Conservation (phyloP, 2,329 filamentous ascomycete species). For the Rhynchosporium graminicola region DNA sequence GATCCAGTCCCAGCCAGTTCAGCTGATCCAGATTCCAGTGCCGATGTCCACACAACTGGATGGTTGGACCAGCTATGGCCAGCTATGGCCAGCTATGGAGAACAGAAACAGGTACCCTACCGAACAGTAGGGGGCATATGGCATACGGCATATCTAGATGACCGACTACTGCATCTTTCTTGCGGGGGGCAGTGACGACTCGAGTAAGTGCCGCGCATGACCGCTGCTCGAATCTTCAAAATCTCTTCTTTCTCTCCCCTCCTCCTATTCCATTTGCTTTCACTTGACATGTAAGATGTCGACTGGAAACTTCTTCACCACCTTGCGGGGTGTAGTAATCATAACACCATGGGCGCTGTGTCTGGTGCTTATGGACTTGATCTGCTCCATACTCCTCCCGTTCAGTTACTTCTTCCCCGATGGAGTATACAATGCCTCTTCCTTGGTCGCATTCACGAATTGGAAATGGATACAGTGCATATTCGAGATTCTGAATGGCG, state of each 20-base stretch:
- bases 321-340: slow-evolving; percentile 48
- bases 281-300: slow-evolving; percentile 18
- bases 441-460: slow-evolving; percentile 53
- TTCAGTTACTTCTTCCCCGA: slow-evolving; percentile 51
- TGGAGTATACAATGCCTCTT: slow-evolving; percentile 55
- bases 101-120: no score
- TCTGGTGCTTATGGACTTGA: slow-evolving; percentile 53
- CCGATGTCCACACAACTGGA: no score
- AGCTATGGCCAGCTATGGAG: no score
- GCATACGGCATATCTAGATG: background rate
- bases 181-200: background rate
- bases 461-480: slow-evolving; percentile 60
- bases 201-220: slow-evolving; percentile 1
- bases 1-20: no score
- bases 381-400: slow-evolving; percentile 51
- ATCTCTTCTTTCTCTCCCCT: background rate
- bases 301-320: slow-evolving; percentile 36
- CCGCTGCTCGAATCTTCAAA: slow-evolving; percentile 1
- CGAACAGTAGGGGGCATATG: no score
- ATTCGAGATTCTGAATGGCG: slow-evolving; percentile 56
- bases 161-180: background rate
- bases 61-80: no score
- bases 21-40: no score
- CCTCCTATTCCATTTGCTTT: background rate
- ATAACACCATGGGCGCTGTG: slow-evolving; percentile 54